phyloP scores from a whole-genome alignment of 1,139 yeast species.

The Candida neerlandica region DNA sequence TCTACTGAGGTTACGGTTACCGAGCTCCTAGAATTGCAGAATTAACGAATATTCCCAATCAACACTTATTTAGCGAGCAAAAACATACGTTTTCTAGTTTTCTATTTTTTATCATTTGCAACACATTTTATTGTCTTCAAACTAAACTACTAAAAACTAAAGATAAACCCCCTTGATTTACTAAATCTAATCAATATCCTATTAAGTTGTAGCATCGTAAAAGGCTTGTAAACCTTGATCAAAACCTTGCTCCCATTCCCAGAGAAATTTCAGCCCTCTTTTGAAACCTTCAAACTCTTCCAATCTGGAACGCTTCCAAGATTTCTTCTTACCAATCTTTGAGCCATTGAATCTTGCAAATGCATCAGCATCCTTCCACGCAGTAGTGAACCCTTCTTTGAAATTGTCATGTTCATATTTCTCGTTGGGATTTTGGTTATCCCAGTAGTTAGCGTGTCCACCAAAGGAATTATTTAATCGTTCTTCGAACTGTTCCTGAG shows the following conservation, averaged over 20 bases:
- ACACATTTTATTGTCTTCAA: no score
- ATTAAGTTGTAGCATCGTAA: conserved; percentile 8
- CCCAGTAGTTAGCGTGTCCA: conserved; percentile 72
- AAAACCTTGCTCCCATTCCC: conserved; percentile 93
- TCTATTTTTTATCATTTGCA: no score
- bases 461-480: conserved; percentile 38
- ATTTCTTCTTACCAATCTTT: conserved; percentile 67
- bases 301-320: conserved; percentile 59
- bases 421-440: conserved; percentile 54
- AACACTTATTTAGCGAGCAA: no score
- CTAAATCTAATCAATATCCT: neutral
- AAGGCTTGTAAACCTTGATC: conserved; percentile 55
- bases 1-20: no score
- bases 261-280: conserved; percentile 59
- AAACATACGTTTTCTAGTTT: no score
- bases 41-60: no score
- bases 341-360: conserved; percentile 75
- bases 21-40: no score
- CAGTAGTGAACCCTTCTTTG: conserved; percentile 73
- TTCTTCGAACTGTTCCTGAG: conserved; percentile 45
- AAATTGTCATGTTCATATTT: conserved; percentile 80
- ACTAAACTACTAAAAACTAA: no score
- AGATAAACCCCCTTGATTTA: no score
- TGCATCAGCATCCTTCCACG: conserved; percentile 68
- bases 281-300: conserved; percentile 57